A percentile compares a stretch with the other conserved stretches of the same genome.
Evolutionary conservation across 2,329 filamentous ascomycete species (phyloP).

Genomic region (Aspergillus sp.): DNA sequence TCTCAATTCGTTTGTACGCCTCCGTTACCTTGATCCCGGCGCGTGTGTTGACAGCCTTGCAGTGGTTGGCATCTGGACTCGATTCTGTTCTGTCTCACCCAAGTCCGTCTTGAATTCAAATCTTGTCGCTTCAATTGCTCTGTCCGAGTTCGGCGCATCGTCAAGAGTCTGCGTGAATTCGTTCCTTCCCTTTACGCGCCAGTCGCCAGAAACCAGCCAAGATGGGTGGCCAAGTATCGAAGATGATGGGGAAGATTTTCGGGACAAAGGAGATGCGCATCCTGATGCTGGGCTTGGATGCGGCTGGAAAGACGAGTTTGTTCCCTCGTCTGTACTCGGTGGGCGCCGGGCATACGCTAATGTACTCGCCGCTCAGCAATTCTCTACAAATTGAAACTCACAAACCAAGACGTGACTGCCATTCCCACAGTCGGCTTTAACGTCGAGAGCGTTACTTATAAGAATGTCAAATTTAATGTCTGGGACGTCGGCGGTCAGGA

Average conservation of each 20-base stretch:
- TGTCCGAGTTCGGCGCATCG: background rate
- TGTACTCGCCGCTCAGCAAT: slow-evolving; percentile 49
- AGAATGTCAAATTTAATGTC: slow-evolving; percentile 99
- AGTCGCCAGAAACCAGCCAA: slow-evolving; percentile 26
- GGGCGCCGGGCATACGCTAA: background rate
- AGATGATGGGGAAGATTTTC: slow-evolving; percentile 98
- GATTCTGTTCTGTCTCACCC: too few species aligned
- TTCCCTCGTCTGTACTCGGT: slow-evolving; percentile 1
- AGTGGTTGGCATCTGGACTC: too few species aligned
- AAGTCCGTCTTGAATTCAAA: background rate
- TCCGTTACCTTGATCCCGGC: background rate
- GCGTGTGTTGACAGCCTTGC: too few species aligned
- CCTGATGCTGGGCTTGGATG: slow-evolving; percentile 94
- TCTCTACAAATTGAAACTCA: slow-evolving; percentile 94
- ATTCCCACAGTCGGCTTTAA: slow-evolving; percentile 99
- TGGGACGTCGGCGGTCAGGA: slow-evolving; percentile 99
- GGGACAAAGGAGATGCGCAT: slow-evolving; percentile 98
- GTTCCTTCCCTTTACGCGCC: slow-evolving; percentile 1
- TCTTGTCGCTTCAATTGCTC: background rate
- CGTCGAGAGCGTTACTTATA: slow-evolving; percentile 97
- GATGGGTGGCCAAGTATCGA: slow-evolving; percentile 91
- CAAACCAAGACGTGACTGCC: slow-evolving; percentile 90
- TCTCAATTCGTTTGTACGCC: background rate
- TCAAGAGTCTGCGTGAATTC: background rate
- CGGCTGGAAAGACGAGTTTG: slow-evolving; percentile 87